These are phyloP conservation scores for Peziza echinospora DNA, from an alignment of 495 filamentous ascomycete species.

Conservation along the genomic window DNA sequence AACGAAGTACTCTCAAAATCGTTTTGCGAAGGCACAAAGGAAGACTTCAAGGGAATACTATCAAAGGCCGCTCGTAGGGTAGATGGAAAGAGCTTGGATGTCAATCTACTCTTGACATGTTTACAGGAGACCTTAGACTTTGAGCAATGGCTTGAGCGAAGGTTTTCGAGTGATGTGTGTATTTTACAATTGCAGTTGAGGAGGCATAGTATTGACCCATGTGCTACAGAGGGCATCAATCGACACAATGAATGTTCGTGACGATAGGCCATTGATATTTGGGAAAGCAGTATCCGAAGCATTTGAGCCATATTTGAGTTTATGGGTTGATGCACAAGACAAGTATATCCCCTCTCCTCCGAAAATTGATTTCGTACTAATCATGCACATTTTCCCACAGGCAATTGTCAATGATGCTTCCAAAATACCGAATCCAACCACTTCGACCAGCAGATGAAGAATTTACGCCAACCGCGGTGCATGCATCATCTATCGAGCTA, in stretches of 20 bases:
- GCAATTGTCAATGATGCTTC: constrained; percentile 63
- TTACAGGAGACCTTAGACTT: constrained; percentile 95
- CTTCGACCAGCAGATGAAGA: constrained; percentile 80
- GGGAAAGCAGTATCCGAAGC: constrained; percentile 88
- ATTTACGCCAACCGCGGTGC: constrained; percentile 52
- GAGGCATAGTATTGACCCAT: background rate
- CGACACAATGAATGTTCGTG: constrained; percentile 66
- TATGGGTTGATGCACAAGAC: constrained; percentile 95
- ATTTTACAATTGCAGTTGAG: constrained; percentile 5
- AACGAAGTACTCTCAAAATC: constrained; percentile 77
- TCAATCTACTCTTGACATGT: constrained; percentile 76
- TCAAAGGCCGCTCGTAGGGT: constrained; percentile 57
- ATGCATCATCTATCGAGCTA: constrained; percentile 82
- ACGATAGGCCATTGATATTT: constrained; percentile 58
- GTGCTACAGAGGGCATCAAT: constrained; percentile 61
- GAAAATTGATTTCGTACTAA: too few species aligned
- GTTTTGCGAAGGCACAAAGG: constrained; percentile 84
- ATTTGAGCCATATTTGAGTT: constrained; percentile 86
- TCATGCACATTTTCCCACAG: too few species aligned
- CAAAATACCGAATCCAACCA: constrained; percentile 70
- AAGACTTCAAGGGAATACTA: constrained; percentile 86
- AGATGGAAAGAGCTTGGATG: constrained; percentile 69
- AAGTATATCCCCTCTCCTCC: constrained; percentile 25
- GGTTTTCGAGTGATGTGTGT: constrained; percentile 48
- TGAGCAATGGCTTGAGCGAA: constrained; percentile 71